Percentiles rank a stretch among this genome's conserved stretches.
Conservation (phyloP, 2,329 filamentous ascomycete genomes). For the Shiraia sp. region DNA sequence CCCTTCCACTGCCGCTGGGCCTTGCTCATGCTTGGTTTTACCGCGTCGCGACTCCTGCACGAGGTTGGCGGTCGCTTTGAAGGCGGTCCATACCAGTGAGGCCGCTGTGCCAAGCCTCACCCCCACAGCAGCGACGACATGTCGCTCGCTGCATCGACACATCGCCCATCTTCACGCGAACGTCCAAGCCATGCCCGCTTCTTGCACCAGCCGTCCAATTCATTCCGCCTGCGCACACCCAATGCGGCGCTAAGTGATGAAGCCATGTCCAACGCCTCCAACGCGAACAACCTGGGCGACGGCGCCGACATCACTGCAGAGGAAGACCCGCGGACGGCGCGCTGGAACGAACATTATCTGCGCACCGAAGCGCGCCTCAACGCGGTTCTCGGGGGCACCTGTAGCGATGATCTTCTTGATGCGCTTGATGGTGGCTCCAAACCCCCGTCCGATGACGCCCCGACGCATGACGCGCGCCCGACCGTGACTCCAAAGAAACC, state of each 20-base stretch:
- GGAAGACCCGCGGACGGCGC: conserved; percentile 52
- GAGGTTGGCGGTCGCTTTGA: conserved; percentile 46
- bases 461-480: conserved; percentile 50
- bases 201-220: conserved; percentile 39
- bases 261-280: conserved; percentile 45
- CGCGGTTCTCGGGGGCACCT: conserved; percentile 66
- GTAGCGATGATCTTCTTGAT: conserved; percentile 25
- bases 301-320: conserved; percentile 48
- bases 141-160: conserved; percentile 43
- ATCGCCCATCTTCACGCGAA: conserved; percentile 46
- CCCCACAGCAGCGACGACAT: conserved; percentile 38
- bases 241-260: conserved; percentile 51
- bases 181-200: conserved; percentile 49
- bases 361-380: conserved; percentile 77
- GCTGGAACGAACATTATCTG: conserved; percentile 78
- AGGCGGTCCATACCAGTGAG: conserved; percentile 44
- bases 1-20: conserved; percentile 33
- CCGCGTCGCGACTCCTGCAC: conserved; percentile 45
- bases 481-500: conserved; percentile 68
- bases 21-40: conserved; percentile 46
- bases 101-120: conserved; percentile 38
- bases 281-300: conserved; percentile 42
- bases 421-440: conserved; percentile 25
- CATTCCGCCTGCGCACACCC: conserved; percentile 46
- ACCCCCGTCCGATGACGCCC: conserved; percentile 32